Percentiles rank a stretch among this genome's conserved stretches.
phyloP scores from a whole-genome alignment of 306 rosid species.

The Inga oerstediana region DNA sequence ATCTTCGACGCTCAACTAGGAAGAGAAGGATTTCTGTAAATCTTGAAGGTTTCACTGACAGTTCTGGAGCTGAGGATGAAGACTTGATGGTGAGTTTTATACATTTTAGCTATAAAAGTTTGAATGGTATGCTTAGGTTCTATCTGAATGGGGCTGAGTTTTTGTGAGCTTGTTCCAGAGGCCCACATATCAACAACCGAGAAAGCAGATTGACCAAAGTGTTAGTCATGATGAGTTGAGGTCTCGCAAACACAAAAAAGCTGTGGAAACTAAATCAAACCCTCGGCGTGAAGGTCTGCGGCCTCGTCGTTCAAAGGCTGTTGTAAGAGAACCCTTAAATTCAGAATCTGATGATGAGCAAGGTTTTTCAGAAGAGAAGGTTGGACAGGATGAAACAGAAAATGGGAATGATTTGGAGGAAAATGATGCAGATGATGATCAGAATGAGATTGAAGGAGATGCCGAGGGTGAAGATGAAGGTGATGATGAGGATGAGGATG shows the following conservation, averaged over 20 bases:
- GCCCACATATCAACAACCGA: constrained; percentile 46
- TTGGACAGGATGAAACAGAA: constrained; percentile 77
- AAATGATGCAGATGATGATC: constrained; percentile 85
- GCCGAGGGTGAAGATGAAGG: constrained; percentile 61
- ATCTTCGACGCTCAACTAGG: constrained; percentile 80
- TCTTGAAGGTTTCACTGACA: constrained; percentile 55
- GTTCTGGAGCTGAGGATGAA: constrained; percentile 70
- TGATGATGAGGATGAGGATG: constrained; percentile 54
- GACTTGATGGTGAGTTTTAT: constrained; percentile 75
- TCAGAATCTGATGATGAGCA: constrained; percentile 74
- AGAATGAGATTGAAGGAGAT: constrained; percentile 70
- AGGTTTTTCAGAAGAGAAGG: constrained; percentile 72
- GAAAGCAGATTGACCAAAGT: constrained; percentile 52
- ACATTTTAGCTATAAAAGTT: constrained; percentile 14
- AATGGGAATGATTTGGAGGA: constrained; percentile 82
- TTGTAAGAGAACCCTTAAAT: constrained; percentile 47
- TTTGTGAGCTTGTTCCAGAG: constrained; percentile 53
- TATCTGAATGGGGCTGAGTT: constrained; percentile 37
- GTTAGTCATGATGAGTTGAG: constrained; percentile 55
- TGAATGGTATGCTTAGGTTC: constrained; percentile 31
- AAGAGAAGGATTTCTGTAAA: constrained; percentile 58
- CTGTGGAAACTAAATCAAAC: constrained; percentile 42
- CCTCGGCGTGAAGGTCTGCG: constrained; percentile 97
- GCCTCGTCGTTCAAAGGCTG: constrained; percentile 76
- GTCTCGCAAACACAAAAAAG: constrained; percentile 64